These are phyloP conservation scores for Hsuehochloa calcarea DNA, from an alignment of 176 grass and related monocot genomes.

Conservation along the genomic window DNA sequence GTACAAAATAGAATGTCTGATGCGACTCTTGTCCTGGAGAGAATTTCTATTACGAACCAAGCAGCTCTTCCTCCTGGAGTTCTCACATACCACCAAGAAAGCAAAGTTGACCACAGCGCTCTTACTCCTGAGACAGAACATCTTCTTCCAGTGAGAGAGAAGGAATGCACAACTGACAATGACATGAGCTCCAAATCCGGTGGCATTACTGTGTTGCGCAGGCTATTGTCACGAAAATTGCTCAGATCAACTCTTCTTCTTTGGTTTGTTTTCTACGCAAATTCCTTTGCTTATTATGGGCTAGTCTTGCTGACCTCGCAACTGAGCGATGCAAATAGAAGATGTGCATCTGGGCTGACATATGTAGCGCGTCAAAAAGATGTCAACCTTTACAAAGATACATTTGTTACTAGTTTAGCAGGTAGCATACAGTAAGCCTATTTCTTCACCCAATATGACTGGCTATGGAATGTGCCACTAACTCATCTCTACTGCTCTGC, in stretches of 20 bases:
- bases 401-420: constrained; percentile 73
- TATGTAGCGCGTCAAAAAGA: constrained; percentile 1
- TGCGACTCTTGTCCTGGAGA: constrained; percentile 61
- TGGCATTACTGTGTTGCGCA: constrained; percentile 34
- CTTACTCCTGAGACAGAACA: constrained; percentile 38
- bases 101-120: constrained; percentile 18
- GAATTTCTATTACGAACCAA: constrained; percentile 56
- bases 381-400: constrained; percentile 62
- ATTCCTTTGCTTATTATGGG: constrained; percentile 90
- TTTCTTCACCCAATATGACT: neutral
- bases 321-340: constrained; percentile 46
- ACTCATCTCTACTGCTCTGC: constrained; percentile 5
- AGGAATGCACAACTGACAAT: constrained; percentile 17
- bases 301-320: constrained; percentile 68
- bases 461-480: neutral
- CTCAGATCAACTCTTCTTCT: constrained; percentile 74
- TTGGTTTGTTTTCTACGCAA: constrained; percentile 76
- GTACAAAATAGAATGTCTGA: constrained; percentile 53
- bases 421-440: constrained; percentile 29
- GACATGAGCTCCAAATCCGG: constrained; percentile 35
- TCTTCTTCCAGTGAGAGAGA: constrained; percentile 38
- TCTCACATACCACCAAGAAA: constrained; percentile 40
- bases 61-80: constrained; percentile 62
- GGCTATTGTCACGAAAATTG: constrained; percentile 57
- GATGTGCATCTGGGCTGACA: constrained; percentile 37